These are phyloP conservation scores for Coniella vitis DNA, from an alignment of 2,329 filamentous ascomycete genomes.

Conservation along the genomic window DNA sequence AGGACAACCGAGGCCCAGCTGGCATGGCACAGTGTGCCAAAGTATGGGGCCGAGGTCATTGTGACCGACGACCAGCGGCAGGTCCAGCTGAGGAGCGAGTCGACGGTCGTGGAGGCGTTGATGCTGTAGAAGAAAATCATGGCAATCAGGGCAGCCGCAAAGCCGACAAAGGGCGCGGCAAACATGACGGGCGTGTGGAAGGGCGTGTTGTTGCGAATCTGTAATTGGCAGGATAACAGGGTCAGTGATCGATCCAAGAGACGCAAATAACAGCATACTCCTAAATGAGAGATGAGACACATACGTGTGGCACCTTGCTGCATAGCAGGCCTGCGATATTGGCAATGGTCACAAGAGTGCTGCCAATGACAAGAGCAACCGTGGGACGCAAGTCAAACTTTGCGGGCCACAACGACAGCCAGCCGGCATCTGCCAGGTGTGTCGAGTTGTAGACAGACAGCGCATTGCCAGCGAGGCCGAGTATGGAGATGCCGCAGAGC, in stretches of 20 bases:
- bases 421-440: slow-evolving; percentile 37
- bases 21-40: slow-evolving; percentile 49
- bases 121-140: slow-evolving; percentile 52
- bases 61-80: slow-evolving; percentile 52
- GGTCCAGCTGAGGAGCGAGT: slow-evolving; percentile 55
- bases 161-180: slow-evolving; percentile 33
- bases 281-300: slow-evolving; percentile 23
- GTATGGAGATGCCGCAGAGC: slow-evolving; percentile 42
- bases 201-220: slow-evolving; percentile 33
- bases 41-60: slow-evolving; percentile 48
- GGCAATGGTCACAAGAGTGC: slow-evolving; percentile 41
- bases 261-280: no score
- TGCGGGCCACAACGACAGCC: slow-evolving; percentile 52
- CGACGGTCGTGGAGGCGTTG: slow-evolving; percentile 43
- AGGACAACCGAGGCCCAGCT: slow-evolving; percentile 48
- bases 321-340: slow-evolving; percentile 42
- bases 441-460: slow-evolving; percentile 50
- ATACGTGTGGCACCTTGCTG: slow-evolving; percentile 44
- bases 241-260: neutral
- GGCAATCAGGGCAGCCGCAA: slow-evolving; percentile 43
- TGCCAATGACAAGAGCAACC: slow-evolving; percentile 45
- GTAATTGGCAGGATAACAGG: neutral
- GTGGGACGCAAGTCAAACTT: slow-evolving; percentile 51
- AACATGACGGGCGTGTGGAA: slow-evolving; percentile 32
- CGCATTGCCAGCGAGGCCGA: slow-evolving; percentile 49